Percentiles rank a stretch among this genome's conserved stretches.
These are phyloP conservation scores for Martensiomyces pterosporus DNA, from an alignment of 192 early-diverging fungal genomes.

Conservation along the genomic window DNA sequence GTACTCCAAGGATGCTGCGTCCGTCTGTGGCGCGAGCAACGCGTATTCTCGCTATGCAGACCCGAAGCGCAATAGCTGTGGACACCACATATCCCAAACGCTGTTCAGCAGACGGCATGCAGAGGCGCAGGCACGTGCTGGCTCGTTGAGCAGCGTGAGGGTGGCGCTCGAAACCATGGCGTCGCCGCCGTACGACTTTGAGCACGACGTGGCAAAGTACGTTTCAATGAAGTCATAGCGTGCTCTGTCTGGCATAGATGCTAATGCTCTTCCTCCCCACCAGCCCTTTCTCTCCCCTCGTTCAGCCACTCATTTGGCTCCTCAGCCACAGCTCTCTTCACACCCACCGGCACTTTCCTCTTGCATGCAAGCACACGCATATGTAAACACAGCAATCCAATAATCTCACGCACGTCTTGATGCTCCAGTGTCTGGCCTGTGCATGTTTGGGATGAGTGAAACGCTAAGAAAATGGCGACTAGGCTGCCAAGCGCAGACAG, in stretches of 20 bases:
- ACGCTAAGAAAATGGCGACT: too few species aligned
- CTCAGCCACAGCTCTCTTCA: too few species aligned
- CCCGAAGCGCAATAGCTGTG: slow-evolving; percentile 9
- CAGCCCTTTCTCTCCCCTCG: not conserved
- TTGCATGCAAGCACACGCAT: too few species aligned
- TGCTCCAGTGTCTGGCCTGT: too few species aligned
- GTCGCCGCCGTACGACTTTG: slow-evolving; percentile 16
- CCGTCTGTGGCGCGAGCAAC: slow-evolving; percentile 2
- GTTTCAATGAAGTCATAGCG: slow-evolving; percentile 21
- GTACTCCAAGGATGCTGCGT: not conserved
- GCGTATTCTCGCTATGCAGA: slow-evolving; percentile 4
- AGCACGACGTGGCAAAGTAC: slow-evolving; percentile 28
- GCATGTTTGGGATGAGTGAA: too few species aligned
- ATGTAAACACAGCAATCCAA: too few species aligned
- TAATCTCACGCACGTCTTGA: too few species aligned
- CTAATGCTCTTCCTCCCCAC: too few species aligned
- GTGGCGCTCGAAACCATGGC: slow-evolving; percentile 8
- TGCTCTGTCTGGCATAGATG: too few species aligned
- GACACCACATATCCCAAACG: slow-evolving; percentile 9
- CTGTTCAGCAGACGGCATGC: not conserved
- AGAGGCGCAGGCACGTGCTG: not conserved
- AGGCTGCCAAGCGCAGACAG: too few species aligned
- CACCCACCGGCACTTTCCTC: not conserved
- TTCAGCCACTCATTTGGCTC: too few species aligned
- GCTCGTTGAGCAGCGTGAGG: slow-evolving; percentile 1